Percentiles rank a stretch among this genome's conserved stretches.
Conservation (phyloP, 345 rosid genomes). For the Gossypium turneri region DNA sequence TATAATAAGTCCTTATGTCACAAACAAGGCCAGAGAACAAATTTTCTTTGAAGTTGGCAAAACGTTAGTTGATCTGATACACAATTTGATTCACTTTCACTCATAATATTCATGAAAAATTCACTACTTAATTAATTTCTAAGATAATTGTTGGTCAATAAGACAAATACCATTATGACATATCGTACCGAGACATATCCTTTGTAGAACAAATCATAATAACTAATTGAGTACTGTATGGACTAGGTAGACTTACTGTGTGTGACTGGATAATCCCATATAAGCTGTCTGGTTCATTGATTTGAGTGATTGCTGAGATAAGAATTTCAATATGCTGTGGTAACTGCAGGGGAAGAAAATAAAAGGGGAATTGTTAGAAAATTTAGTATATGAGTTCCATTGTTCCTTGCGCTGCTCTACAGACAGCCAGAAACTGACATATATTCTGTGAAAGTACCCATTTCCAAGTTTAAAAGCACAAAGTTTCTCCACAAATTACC, state of each 20-base stretch:
- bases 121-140: background rate
- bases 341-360: constrained; percentile 37
- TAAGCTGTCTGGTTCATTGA: constrained; percentile 95
- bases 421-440: background rate
- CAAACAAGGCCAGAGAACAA: background rate
- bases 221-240: constrained; percentile 12
- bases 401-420: background rate
- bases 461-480: background rate
- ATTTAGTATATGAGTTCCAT: background rate
- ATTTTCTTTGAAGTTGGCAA: background rate
- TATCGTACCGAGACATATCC: background rate
- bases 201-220: background rate
- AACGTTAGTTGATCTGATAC: background rate
- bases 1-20: background rate
- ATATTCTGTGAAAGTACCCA: background rate
- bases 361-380: background rate
- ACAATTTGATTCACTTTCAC: constrained; percentile 7
- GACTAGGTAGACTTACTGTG: constrained; percentile 47
- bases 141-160: background rate
- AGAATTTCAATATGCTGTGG: constrained; percentile 78
- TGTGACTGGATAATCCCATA: constrained; percentile 89
- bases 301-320: constrained; percentile 77
- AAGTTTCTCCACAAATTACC: constrained; percentile 40
- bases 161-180: background rate
- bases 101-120: background rate